Conservation (phyloP, 768 basidiomycete genomes). For the Rhodotorula toruloides region DNA sequence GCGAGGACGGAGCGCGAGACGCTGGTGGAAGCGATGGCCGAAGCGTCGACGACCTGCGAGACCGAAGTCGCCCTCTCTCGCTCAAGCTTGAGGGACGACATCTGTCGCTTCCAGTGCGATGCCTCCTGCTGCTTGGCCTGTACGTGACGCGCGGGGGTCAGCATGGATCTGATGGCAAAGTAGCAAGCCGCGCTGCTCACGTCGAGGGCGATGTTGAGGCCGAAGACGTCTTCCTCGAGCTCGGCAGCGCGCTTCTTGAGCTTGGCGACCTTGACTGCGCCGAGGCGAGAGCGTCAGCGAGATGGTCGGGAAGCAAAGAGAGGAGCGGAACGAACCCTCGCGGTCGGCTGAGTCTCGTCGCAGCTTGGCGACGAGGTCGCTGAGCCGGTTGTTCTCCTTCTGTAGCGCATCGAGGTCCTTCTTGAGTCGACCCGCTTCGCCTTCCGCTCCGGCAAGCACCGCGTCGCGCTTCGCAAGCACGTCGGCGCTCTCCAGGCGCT, state of each 20-base stretch:
- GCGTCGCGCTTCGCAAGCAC: constrained; percentile 29
- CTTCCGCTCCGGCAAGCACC: constrained; percentile 24
- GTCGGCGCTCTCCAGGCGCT: constrained; percentile 1
- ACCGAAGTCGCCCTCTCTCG: background rate
- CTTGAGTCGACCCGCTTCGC: background rate
- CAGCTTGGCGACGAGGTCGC: constrained; percentile 34
- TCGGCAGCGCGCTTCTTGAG: constrained; percentile 40
- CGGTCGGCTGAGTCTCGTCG: constrained; percentile 41
- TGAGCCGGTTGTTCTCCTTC: constrained; percentile 19
- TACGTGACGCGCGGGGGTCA: no score
- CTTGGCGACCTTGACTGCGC: constrained; percentile 38
- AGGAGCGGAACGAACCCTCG: constrained; percentile 31
- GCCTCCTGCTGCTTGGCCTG: constrained; percentile 42
- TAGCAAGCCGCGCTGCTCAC: no score
- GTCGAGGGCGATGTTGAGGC: constrained; percentile 43
- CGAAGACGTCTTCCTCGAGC: constrained; percentile 41
- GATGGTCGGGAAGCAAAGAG: background rate
- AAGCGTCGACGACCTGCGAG: background rate
- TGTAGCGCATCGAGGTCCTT: constrained; percentile 9
- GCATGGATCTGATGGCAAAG: no score
- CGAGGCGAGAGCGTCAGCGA: background rate
- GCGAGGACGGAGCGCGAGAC: background rate
- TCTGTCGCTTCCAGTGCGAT: constrained; percentile 31
- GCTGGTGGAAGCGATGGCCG: background rate
- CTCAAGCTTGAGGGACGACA: constrained; percentile 25